phyloP scores from a whole-genome alignment of 768 basidiomycete species.

The Phlegmacium glaucopus region DNA sequence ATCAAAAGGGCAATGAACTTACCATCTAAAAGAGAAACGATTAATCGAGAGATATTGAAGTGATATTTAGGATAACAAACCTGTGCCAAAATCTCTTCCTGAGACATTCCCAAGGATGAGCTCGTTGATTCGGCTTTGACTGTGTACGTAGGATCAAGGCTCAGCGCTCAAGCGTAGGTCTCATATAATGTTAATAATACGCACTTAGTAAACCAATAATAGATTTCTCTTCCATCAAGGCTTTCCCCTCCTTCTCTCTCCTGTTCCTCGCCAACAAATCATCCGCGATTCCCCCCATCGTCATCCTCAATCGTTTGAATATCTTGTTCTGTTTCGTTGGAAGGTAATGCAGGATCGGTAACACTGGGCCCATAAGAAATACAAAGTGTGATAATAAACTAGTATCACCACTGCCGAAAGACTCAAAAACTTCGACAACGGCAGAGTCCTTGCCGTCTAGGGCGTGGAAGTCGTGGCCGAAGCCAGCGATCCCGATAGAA shows the following conservation, averaged over 20 bases:
- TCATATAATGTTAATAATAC: conserved; percentile 5
- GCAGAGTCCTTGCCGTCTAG: conserved; percentile 44
- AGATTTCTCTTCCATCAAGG: conserved; percentile 31
- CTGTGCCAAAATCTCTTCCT: conserved; percentile 35
- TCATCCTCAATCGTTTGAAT: conserved; percentile 25
- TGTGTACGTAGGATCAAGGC: conserved; percentile 11
- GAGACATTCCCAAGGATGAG: conserved; percentile 30
- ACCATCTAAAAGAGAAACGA: conserved; percentile 13
- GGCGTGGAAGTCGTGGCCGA: conserved; percentile 53
- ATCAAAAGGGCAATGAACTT: not conserved
- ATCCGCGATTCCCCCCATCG: conserved; percentile 37
- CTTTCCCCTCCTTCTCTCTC: conserved; percentile 27
- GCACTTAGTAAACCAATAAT: conserved; percentile 36
- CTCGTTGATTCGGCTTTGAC: conserved; percentile 32
- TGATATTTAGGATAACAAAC: conserved; percentile 13
- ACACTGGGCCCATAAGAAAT: conserved; percentile 31
- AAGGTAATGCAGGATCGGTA: conserved; percentile 33
- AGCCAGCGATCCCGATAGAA: conserved; percentile 55
- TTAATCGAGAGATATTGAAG: not conserved
- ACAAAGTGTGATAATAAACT: conserved; percentile 26
- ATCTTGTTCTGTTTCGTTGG: conserved; percentile 34
- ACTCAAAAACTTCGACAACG: conserved; percentile 39
- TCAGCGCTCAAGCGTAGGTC: not conserved
- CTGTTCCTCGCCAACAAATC: conserved; percentile 34
- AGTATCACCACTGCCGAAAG: conserved; percentile 24